Evolutionary conservation across 257 asterid species (phyloP), one percentile per base, ranked within the genome.

Genomic region (Solanum medicagineum): DNA sequence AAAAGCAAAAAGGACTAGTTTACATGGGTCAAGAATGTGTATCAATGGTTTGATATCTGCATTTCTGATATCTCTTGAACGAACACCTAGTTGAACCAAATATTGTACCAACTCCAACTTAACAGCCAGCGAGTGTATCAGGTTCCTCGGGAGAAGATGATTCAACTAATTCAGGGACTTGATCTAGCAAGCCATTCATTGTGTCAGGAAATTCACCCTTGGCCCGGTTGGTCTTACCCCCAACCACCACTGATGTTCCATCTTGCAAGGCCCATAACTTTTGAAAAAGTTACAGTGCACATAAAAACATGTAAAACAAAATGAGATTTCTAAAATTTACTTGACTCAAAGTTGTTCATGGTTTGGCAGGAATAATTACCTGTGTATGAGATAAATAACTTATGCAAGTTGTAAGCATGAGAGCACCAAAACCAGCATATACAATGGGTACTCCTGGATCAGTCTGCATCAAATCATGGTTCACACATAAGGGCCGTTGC

Each of bases 211-310:
- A 92, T 88, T 97, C 99, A 16, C 91, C 98, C 88, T 94, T 95
- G 24, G 97, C 95, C 71, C 99, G 90, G 89, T 96, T 96, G 5
- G 98, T 96, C 92, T 95, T 96, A 65, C 98, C 98, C 83, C 98
- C 99, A 29, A 96, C 83, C 32, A 96, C 93, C 92, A 95, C 93
- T 3, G 92, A 73, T 29, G 98, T 94, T 85, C 98, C 99, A 77
- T 96, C 99, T 92, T 96, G 99, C 68, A 95, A 89, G 4, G 98
- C 98, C 99, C 99, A 97, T 45, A 97, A 88, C 99, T 94, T 89
- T 49, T 47, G 83, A 77, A 79, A 51, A 73, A 57, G 55, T 40
- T 66, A 1, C 65, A 49, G 14, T 51, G 63, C 10, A 56, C 13
- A 65, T 55, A 17, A 54, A 47, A 19, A 57, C 77, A 63, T 81